Evolutionary conservation across 1,139 yeast species (phyloP).

Genomic region (Candida dubliniensis): DNA sequence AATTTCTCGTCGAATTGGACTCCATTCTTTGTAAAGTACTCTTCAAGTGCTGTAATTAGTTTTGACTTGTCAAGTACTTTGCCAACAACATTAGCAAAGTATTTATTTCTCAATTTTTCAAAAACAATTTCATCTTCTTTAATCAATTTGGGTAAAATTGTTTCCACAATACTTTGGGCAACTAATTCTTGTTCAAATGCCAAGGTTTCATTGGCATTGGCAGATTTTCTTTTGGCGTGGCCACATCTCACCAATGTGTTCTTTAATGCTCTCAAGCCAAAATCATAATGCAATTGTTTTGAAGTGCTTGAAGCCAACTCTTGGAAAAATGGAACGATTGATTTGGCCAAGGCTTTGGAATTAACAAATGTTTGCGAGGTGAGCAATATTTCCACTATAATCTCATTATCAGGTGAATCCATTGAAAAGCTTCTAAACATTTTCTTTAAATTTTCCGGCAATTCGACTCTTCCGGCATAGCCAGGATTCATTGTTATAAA

Average conservation of each 20-base stretch:
- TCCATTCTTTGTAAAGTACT: slow-evolving; percentile 20
- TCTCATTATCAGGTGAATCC: slow-evolving; percentile 67
- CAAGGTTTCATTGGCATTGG: slow-evolving; percentile 5
- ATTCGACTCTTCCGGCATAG: slow-evolving; percentile 75
- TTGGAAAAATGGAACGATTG: slow-evolving; percentile 58
- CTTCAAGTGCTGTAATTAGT: slow-evolving; percentile 18
- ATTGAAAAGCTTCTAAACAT: slow-evolving; percentile 76
- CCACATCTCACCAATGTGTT: slow-evolving; percentile 65
- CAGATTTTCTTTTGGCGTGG: slow-evolving; percentile 31
- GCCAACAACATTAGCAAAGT: slow-evolving; percentile 23
- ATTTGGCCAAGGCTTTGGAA: slow-evolving; percentile 47
- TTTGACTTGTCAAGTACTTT: slow-evolving; percentile 17
- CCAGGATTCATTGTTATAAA: slow-evolving; percentile 93
- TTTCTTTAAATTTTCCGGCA: slow-evolving; percentile 86
- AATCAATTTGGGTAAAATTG: slow-evolving; percentile 66
- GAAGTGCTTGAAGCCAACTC: slow-evolving; percentile 42
- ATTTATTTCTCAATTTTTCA: slow-evolving; percentile 24
- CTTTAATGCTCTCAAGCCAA: slow-evolving; percentile 83
- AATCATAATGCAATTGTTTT: slow-evolving; percentile 77
- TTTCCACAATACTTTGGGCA: slow-evolving; percentile 54
- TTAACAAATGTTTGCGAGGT: slow-evolving; percentile 68
- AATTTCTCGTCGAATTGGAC: slow-evolving; percentile 37
- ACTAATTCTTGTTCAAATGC: slow-evolving; percentile 42
- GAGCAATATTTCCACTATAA: slow-evolving; percentile 72
- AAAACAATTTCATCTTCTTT: slow-evolving; percentile 49